phyloP scores from a whole-genome alignment of 2,329 filamentous ascomycete genomes.

The Colletotrichum musicola region DNA sequence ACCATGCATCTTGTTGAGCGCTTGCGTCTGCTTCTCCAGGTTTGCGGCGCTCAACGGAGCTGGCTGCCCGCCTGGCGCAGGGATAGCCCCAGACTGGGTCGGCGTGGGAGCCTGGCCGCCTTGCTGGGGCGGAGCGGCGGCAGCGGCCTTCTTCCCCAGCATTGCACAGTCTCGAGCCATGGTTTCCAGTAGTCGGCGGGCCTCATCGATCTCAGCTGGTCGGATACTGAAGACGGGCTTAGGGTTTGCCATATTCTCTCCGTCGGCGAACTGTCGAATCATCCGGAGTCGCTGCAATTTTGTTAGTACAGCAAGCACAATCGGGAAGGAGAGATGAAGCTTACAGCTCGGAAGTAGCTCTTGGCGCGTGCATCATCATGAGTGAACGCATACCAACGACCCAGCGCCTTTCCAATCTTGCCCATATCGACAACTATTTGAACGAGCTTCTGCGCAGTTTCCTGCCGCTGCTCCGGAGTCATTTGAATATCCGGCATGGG shows the following conservation, averaged over 20 bases:
- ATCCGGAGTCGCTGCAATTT: slow-evolving; percentile 63
- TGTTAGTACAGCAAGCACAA: slow-evolving; percentile 48
- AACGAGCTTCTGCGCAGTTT: slow-evolving; percentile 59
- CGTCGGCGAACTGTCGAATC: slow-evolving; percentile 65
- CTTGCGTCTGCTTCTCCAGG: slow-evolving; percentile 65
- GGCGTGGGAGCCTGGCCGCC: slow-evolving; percentile 41
- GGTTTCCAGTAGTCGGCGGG: slow-evolving; percentile 60
- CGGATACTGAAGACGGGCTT: slow-evolving; percentile 66
- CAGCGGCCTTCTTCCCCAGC: slow-evolving; percentile 44
- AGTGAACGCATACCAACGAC: slow-evolving; percentile 62
- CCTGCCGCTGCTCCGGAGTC: slow-evolving; percentile 57
- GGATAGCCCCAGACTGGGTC: slow-evolving; percentile 41
- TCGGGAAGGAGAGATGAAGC: slow-evolving; percentile 42
- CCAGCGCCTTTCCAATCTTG: slow-evolving; percentile 59
- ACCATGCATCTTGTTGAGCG: slow-evolving; percentile 60
- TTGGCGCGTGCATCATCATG: slow-evolving; percentile 63
- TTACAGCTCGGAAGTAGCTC: slow-evolving; percentile 66
- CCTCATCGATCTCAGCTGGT: slow-evolving; percentile 64
- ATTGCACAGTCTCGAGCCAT: slow-evolving; percentile 64
- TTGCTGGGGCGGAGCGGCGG: slow-evolving; percentile 19
- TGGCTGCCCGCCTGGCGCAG: slow-evolving; percentile 30
- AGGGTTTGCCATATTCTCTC: slow-evolving; percentile 58
- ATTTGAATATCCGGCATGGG: slow-evolving; percentile 60
- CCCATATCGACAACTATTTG: slow-evolving; percentile 56
- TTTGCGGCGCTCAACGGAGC: slow-evolving; percentile 60